Percentiles rank a stretch among this genome's conserved stretches.
These are phyloP conservation scores for Sordariomycetes sp. DNA, from an alignment of 2,329 filamentous ascomycete species.

Conservation along the genomic window DNA sequence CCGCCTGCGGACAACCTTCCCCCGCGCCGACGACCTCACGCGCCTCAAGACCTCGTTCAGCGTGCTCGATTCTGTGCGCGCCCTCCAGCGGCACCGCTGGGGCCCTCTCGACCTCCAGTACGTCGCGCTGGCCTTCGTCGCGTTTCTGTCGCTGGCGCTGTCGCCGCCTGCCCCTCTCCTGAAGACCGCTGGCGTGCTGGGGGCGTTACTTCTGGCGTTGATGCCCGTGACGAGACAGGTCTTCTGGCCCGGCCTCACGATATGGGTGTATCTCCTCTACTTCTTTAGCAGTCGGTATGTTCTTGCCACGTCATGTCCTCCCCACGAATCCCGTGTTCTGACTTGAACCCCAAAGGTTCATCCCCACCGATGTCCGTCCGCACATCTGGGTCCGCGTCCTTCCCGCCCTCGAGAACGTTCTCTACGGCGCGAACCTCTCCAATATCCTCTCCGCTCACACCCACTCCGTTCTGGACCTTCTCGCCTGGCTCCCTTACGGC, in stretches of 20 bases:
- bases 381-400: conserved; percentile 94
- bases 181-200: conserved; percentile 62
- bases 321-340: neutral
- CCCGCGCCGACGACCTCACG: conserved; percentile 51
- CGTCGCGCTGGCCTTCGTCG: conserved; percentile 59
- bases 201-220: conserved; percentile 59
- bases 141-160: conserved; percentile 74
- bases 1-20: conserved; percentile 20
- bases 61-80: conserved; percentile 64
- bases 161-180: conserved; percentile 70
- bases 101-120: conserved; percentile 79
- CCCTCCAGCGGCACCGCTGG: conserved; percentile 71
- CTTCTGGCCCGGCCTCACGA: conserved; percentile 76
- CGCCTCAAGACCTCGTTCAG: conserved; percentile 74
- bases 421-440: conserved; percentile 91
- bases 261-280: conserved; percentile 78
- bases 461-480: conserved; percentile 68
- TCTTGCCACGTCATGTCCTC: conserved; percentile 5
- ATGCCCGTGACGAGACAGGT: conserved; percentile 85
- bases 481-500: conserved; percentile 91
- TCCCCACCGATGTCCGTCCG: conserved; percentile 77
- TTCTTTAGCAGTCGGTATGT: conserved; percentile 90
- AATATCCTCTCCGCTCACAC: conserved; percentile 92
- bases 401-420: conserved; percentile 87
- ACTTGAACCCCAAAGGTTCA: conserved; percentile 53